A percentile compares a stretch with the other conserved stretches of the same genome.
These are phyloP conservation scores for Aspergillus homomorphus DNA, from an alignment of 495 filamentous ascomycete genomes.

Conservation along the genomic window DNA sequence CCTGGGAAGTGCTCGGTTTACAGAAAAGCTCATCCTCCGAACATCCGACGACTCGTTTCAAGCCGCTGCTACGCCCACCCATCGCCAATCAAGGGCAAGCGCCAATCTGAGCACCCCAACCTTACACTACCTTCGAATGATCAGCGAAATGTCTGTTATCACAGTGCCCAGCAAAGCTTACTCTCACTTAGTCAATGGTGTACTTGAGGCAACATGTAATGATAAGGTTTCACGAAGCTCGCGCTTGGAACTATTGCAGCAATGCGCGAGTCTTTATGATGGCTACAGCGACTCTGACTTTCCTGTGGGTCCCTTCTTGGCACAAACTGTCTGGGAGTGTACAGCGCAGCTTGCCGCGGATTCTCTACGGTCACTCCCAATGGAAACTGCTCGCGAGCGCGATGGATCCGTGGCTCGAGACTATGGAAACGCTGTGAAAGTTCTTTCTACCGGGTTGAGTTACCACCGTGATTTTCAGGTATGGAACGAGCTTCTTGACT, in stretches of 20 bases:
- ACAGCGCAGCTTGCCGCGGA: conserved; percentile 33
- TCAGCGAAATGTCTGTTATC: conserved; percentile 23
- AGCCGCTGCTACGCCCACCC: conserved; percentile 48
- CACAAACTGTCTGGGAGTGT: conserved; percentile 34
- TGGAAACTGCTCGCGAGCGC: conserved; percentile 42
- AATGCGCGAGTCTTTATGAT: conserved; percentile 34
- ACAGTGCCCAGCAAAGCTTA: conserved; percentile 30
- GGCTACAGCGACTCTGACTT: conserved; percentile 1
- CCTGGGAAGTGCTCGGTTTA: conserved; percentile 72
- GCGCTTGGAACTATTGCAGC: conserved; percentile 44
- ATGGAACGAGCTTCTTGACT: conserved; percentile 61
- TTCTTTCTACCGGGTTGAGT: conserved; percentile 61
- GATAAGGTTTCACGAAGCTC: conserved; percentile 47
- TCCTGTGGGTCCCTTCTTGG: conserved; percentile 8
- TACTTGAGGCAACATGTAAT: conserved; percentile 47
- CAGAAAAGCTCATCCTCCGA: conserved; percentile 62
- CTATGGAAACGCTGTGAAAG: conserved; percentile 65
- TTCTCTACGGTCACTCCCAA: conserved; percentile 37
- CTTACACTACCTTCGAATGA: conserved; percentile 39
- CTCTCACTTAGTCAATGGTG: conserved; percentile 29
- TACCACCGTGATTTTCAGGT: conserved; percentile 40
- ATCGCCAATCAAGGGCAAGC: conserved; percentile 25
- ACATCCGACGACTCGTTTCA: conserved; percentile 42
- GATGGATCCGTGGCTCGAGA: conserved; percentile 50
- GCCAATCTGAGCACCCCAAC: conserved; percentile 36